A percentile compares a stretch with the other conserved stretches of the same genome.
Conservation (phyloP, 1,284 basidiomycete genomes). For the Boletus albobrunnescens region DNA sequence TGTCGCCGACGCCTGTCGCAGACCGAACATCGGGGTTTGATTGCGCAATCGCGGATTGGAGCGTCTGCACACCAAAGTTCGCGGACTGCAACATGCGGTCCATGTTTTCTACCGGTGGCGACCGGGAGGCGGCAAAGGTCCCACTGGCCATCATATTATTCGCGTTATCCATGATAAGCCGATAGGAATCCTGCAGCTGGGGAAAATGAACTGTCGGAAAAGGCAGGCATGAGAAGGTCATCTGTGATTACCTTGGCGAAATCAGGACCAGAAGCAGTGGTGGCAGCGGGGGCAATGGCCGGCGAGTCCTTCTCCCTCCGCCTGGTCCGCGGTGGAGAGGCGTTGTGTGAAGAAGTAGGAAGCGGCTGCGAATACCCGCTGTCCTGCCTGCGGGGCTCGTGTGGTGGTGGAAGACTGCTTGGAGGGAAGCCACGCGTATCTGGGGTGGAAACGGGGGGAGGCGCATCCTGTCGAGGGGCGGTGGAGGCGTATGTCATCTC, state of each 20-base stretch:
- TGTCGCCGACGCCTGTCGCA: slow-evolving; percentile 23
- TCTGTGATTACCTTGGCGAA: slow-evolving; percentile 46
- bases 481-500: slow-evolving; percentile 35
- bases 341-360: slow-evolving; percentile 26
- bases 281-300: slow-evolving; percentile 19
- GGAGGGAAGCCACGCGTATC: slow-evolving; percentile 29
- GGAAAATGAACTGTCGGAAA: slow-evolving; percentile 15
- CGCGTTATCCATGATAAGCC: slow-evolving; percentile 41
- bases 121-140: slow-evolving; percentile 25
- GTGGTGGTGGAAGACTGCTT: slow-evolving; percentile 19
- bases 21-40: slow-evolving; percentile 28
- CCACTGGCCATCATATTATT: slow-evolving; percentile 31
- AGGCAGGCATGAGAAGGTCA: slow-evolving; percentile 5
- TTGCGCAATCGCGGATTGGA: slow-evolving; percentile 40
- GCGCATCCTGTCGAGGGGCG: slow-evolving; percentile 31
- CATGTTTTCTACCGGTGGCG: slow-evolving; percentile 37
- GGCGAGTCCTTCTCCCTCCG: slow-evolving; percentile 38
- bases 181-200: slow-evolving; percentile 47
- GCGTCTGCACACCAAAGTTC: slow-evolving; percentile 47
- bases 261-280: slow-evolving; percentile 37
- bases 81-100: slow-evolving; percentile 50
- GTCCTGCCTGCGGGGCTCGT: slow-evolving; percentile 34
- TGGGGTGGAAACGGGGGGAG: slow-evolving; percentile 24
- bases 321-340: slow-evolving; percentile 31
- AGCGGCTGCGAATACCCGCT: slow-evolving; percentile 31